Percentiles rank a stretch among this genome's conserved stretches.
phyloP scores from a whole-genome alignment of 2,329 filamentous ascomycete genomes.

The Neonectria sp. region DNA sequence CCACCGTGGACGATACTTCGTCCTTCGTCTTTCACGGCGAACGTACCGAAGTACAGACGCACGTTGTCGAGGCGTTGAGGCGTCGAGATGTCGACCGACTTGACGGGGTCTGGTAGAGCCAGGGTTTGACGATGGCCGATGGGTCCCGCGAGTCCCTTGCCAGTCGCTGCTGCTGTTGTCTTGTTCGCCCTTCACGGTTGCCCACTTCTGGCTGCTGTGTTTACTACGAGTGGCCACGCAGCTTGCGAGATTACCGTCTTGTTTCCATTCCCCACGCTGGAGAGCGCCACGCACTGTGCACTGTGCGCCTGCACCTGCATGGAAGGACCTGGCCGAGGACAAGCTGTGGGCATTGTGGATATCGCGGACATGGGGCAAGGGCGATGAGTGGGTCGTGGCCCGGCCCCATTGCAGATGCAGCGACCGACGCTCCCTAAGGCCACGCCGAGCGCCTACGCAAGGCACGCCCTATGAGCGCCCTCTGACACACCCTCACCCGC shows the following conservation, averaged over 20 bases:
- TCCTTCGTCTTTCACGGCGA: background rate
- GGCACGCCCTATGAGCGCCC: conserved; percentile 4
- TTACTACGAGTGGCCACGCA: conserved; percentile 2
- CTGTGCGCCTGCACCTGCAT: conserved; percentile 42
- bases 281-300: conserved; percentile 46
- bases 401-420: conserved; percentile 42
- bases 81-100: conserved; percentile 8
- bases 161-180: conserved; percentile 19
- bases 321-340: conserved; percentile 44
- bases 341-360: conserved; percentile 36
- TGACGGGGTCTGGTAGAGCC: conserved; percentile 22
- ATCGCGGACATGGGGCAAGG: conserved; percentile 34
- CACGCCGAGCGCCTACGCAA: conserved; percentile 15
- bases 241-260: conserved; percentile 48
- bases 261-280: conserved; percentile 50
- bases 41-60: conserved; percentile 5
- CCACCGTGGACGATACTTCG: conserved; percentile 23
- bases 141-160: conserved; percentile 3
- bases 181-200: conserved; percentile 5
- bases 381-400: conserved; percentile 40
- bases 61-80: conserved; percentile 7
- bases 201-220: conserved; percentile 19
- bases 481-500: conserved; percentile 36
- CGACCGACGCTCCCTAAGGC: conserved; percentile 42
- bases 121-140: conserved; percentile 17